Conservation (phyloP, 257 asterid species). For the Petunia axillaris region DNA sequence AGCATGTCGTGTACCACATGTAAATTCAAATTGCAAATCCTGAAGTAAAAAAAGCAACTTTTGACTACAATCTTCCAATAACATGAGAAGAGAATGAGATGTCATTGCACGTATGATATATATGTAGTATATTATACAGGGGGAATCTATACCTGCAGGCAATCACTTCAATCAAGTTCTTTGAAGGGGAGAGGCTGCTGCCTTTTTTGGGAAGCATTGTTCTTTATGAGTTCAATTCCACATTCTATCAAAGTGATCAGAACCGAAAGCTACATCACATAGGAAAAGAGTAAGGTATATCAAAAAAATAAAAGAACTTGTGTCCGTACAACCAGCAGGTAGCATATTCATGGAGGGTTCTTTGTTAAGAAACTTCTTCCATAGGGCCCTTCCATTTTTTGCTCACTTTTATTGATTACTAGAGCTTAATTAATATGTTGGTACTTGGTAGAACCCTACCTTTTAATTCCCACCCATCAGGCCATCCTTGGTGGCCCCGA, state of each 20-base stretch:
- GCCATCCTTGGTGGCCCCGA: no score
- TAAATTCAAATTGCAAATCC: not conserved
- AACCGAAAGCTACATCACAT: slow-evolving; percentile 23
- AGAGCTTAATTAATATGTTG: no score
- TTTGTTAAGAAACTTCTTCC: slow-evolving; percentile 3
- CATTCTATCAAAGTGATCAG: not conserved
- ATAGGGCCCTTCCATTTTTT: not conserved
- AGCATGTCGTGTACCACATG: slow-evolving; percentile 18
- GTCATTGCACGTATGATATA: slow-evolving; percentile 19
- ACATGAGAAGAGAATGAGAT: slow-evolving; percentile 29
- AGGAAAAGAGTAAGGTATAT: not conserved
- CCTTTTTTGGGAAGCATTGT: slow-evolving; percentile 25
- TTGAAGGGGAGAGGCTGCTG: slow-evolving; percentile 24
- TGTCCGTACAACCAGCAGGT: slow-evolving; percentile 23
- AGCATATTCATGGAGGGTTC: slow-evolving; percentile 20
- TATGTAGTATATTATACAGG: slow-evolving; percentile 14
- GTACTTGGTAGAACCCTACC: no score
- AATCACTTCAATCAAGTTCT: slow-evolving; percentile 18
- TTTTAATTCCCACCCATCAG: no score
- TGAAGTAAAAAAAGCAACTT: slow-evolving; percentile 16
- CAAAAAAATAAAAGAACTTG: not conserved
- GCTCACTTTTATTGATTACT: no score
- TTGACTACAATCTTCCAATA: slow-evolving; percentile 39
- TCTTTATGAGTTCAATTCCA: slow-evolving; percentile 3
- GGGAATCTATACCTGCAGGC: slow-evolving; percentile 37